Base-by-base conservation (phyloP, 2,329 filamentous ascomycete species). In the Fusarium sulawesiense region DNA sequence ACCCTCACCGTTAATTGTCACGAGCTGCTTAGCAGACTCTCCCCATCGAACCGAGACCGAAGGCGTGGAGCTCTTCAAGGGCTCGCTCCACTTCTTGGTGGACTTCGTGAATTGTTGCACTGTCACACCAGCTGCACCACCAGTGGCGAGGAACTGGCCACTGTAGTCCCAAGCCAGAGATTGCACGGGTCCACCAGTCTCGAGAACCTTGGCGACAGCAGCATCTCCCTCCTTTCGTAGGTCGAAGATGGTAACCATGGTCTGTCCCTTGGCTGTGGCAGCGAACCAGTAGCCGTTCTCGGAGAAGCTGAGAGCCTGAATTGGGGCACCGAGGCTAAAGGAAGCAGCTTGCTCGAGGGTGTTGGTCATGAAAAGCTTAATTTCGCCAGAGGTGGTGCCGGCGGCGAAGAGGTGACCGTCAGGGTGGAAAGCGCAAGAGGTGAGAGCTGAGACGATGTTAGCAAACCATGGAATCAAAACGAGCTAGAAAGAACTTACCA, bases 271-370 rank as follows among this genome's bases (percentile, higher is more conserved):
- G 62, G 91, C 89, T 10, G 91, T 91, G 7, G 93, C 92, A 3
- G 95, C 95, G 70, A 99, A 90, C 93, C 94, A 98, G 75, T 93
- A 97, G 25, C 96, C 96, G 74, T 99, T 99, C 80, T 99, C 96
- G 0, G 94, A 98, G 81, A 99, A 99, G 62, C 88, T 86, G 42
- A 99, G 83, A 13, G 89, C 88, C 74, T 92, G 89, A 5, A 98
- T 87, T 0, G 94, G 89, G 1, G 89, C 89, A 10, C 87, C 88
- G 2, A 91, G 81, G 21, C 81, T 83, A 79, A 97, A 97, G 58
- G 88, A 89, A 29, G 93, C 93, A 29, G 93, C 93, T 71, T 89
- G 87, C 64, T 91, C 88, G 40, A 94, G 91, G 0, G 88, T 92
- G 80, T 92, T 94, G 72, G 94, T 91, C 80, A 97, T 92, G 81